These are phyloP conservation scores for Letharia columbiana DNA, from an alignment of 495 filamentous ascomycete species.

Conservation along the genomic window DNA sequence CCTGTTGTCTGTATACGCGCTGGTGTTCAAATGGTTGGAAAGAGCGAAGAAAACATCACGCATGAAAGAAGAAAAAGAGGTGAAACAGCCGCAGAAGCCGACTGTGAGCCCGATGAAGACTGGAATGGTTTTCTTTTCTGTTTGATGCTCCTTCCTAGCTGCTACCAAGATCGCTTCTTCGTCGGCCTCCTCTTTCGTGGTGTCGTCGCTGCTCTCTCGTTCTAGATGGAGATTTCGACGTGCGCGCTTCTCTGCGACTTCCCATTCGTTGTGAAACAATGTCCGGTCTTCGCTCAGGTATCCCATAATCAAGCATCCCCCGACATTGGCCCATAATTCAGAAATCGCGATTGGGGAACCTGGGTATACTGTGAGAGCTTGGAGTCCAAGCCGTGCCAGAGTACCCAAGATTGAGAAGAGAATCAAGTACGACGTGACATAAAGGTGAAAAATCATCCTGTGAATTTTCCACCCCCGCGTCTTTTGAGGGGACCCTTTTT, in stretches of 20 bases:
- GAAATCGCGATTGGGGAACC: background rate
- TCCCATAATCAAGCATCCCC: background rate
- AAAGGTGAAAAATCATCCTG: constrained; percentile 34
- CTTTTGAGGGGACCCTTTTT: too few species aligned
- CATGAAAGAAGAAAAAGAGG: constrained; percentile 83
- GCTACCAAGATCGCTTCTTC: background rate
- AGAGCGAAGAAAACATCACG: constrained; percentile 74
- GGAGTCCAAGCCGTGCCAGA: constrained; percentile 70
- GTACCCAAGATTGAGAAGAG: constrained; percentile 84
- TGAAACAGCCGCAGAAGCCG: constrained; percentile 88
- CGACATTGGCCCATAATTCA: background rate
- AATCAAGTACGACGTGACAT: constrained; percentile 69
- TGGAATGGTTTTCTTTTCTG: constrained; percentile 72
- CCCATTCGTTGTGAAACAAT: background rate
- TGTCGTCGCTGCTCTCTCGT: background rate
- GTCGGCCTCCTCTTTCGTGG: background rate
- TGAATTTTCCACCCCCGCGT: too few species aligned
- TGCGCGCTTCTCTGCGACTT: background rate
- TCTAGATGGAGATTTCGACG: background rate
- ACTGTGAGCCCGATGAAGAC: constrained; percentile 89
- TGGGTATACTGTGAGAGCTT: constrained; percentile 75
- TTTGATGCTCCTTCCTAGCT: constrained; percentile 20
- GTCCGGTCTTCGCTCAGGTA: background rate
- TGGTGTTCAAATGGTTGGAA: constrained; percentile 47
- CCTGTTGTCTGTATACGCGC: background rate